Percentiles rank a stretch among this genome's conserved stretches.
Conservation (phyloP, 257 asterid genomes). For the Solanum clarkiae region DNA sequence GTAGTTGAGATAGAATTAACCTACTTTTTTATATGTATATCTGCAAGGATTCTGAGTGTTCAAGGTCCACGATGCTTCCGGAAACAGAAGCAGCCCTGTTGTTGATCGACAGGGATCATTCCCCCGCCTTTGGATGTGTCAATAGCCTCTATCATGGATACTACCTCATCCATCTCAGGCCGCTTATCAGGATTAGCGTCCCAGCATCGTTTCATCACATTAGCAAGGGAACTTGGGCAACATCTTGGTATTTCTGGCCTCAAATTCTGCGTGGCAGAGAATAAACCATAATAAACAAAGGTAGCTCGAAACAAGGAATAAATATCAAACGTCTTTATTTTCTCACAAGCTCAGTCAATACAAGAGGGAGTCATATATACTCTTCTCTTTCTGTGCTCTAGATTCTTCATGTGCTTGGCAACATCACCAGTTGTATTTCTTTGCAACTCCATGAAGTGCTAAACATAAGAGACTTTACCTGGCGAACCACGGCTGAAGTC, state of each 20-base stretch:
- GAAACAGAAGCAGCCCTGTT: conserved; percentile 66
- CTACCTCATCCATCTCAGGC: conserved; percentile 89
- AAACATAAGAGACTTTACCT: conserved; percentile 24
- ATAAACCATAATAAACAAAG: background rate
- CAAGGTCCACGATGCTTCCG: conserved; percentile 64
- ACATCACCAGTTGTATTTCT: background rate
- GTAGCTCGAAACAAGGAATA: background rate
- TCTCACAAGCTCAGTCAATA: background rate
- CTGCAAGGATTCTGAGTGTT: background rate
- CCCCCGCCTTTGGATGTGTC: conserved; percentile 92
- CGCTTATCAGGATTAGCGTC: conserved; percentile 80
- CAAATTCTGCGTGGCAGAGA: conserved; percentile 34
- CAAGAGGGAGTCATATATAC: background rate
- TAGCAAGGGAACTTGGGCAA: conserved; percentile 67
- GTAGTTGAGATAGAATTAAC: conserved; percentile 8
- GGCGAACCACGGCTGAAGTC: conserved; percentile 86
- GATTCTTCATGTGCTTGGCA: background rate
- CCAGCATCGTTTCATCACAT: conserved; percentile 84
- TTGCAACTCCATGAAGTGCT: background rate
- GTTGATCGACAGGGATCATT: conserved; percentile 78
- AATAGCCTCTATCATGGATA: conserved; percentile 59
- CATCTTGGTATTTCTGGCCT: conserved; percentile 88
- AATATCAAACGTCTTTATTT: background rate
- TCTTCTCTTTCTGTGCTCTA: background rate
- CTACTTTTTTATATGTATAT: background rate